Percentiles rank a stretch among this genome's conserved stretches.
Evolutionary conservation across 2,329 filamentous ascomycete species (phyloP).

Genomic region (Aureobasidium sp.): DNA sequence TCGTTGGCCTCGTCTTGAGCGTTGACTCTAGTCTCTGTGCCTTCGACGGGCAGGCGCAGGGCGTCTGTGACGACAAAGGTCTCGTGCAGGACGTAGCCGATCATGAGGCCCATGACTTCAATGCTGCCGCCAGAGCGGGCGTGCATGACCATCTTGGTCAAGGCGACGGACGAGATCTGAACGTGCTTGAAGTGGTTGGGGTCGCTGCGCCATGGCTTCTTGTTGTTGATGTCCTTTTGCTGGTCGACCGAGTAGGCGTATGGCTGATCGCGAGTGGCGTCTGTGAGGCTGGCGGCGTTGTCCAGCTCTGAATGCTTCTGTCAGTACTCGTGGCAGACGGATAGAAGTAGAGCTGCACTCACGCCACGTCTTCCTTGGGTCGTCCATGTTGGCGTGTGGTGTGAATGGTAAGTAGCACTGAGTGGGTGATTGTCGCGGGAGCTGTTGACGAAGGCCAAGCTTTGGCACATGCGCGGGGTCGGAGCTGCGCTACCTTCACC

Average conservation of each 20-base stretch:
- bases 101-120: slow-evolving; percentile 98
- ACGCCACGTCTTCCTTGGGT: slow-evolving; percentile 20
- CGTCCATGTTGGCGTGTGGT: slow-evolving; percentile 14
- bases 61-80: slow-evolving; percentile 90
- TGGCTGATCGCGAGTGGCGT: slow-evolving; percentile 81
- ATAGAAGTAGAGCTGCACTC: not conserved
- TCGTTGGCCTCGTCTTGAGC: slow-evolving; percentile 94
- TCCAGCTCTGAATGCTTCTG: slow-evolving; percentile 62
- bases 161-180: slow-evolving; percentile 84
- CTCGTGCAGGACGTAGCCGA: slow-evolving; percentile 81
- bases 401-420: not conserved
- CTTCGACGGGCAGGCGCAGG: slow-evolving; percentile 88
- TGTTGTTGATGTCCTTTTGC: slow-evolving; percentile 58
- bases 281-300: slow-evolving; percentile 72
- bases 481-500: not conserved
- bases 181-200: slow-evolving; percentile 88
- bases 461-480: not conserved
- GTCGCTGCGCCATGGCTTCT: slow-evolving; percentile 69
- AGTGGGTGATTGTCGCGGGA: not conserved
- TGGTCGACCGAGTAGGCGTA: slow-evolving; percentile 70
- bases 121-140: slow-evolving; percentile 87
- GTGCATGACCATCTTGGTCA: slow-evolving; percentile 99
- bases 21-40: slow-evolving; percentile 97
- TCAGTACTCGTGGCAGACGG: not conserved
- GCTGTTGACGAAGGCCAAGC: slow-evolving; percentile 8